phyloP scores from a whole-genome alignment of 352 stramenopile species.

The Globisporangium splendens region DNA sequence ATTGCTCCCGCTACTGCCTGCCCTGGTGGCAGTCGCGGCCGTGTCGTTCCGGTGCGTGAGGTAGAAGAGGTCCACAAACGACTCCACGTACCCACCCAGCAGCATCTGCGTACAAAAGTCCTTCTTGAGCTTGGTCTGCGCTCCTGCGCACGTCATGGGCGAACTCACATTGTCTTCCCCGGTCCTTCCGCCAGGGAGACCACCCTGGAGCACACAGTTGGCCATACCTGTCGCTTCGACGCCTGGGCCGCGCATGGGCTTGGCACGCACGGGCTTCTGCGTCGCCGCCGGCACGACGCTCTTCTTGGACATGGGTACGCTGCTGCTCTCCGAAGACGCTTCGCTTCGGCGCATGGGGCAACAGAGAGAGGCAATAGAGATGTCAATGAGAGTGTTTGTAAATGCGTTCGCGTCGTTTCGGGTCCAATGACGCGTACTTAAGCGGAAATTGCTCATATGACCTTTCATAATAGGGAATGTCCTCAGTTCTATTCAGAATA shows the following conservation, averaged over 20 bases:
- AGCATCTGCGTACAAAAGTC: slow-evolving; percentile 86
- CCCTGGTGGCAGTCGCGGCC: neutral
- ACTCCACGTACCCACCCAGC: slow-evolving; percentile 88
- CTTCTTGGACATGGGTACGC: neutral
- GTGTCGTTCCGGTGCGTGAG: slow-evolving; percentile 80
- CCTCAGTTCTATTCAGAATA: no score
- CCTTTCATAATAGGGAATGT: no score
- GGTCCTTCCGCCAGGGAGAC: no score
- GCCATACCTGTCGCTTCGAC: neutral
- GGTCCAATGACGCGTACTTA: no score
- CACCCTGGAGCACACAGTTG: no score
- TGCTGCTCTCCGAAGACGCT: neutral
- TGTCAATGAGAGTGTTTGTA: no score
- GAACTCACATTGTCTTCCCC: no score
- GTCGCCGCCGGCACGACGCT: slow-evolving; percentile 33
- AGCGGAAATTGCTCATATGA: no score
- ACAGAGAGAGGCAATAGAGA: no score
- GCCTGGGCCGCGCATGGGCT: slow-evolving; percentile 53
- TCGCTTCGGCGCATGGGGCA: neutral
- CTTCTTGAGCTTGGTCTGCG: slow-evolving; percentile 66
- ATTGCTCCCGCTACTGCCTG: neutral
- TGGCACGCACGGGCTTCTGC: slow-evolving; percentile 50
- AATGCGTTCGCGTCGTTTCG: no score
- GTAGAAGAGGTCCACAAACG: slow-evolving; percentile 94
- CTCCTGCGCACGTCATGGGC: neutral